Evolutionary conservation across 2,329 filamentous ascomycete species (phyloP).

Genomic region (Didymella keratinophila): DNA sequence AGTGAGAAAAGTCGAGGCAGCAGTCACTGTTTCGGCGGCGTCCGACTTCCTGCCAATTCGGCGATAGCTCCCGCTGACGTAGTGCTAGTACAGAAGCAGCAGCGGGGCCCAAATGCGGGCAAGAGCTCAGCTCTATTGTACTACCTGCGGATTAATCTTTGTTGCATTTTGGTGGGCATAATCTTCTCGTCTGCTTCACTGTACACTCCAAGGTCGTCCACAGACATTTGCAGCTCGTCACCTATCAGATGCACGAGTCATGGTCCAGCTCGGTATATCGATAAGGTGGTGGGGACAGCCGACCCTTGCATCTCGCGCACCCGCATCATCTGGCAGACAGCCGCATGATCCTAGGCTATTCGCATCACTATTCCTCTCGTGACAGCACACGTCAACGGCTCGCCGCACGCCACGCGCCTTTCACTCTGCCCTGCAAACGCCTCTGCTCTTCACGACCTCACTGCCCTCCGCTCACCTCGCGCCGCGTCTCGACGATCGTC

Average conservation of each 20-base stretch:
- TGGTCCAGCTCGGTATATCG: slow-evolving; percentile 26
- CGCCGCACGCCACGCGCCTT: slow-evolving; percentile 29
- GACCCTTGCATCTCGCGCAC: slow-evolving; percentile 6
- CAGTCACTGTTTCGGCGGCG: slow-evolving; percentile 24
- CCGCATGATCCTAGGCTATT: slow-evolving; percentile 25
- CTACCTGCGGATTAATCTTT: neutral
- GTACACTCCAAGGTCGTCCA: neutral
- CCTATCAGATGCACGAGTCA: slow-evolving; percentile 20
- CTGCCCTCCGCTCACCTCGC: neutral
- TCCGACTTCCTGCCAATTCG: slow-evolving; percentile 29
- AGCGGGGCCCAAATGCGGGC: neutral
- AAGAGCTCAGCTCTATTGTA: slow-evolving; percentile 2
- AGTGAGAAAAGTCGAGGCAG: slow-evolving; percentile 5
- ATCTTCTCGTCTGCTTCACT: neutral
- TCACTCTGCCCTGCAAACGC: slow-evolving; percentile 8
- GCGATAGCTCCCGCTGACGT: slow-evolving; percentile 33
- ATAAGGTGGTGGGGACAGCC: slow-evolving; percentile 23
- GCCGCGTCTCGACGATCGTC: slow-evolving; percentile 4
- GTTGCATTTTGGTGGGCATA: neutral
- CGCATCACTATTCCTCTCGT: slow-evolving; percentile 29
- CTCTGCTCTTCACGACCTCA: slow-evolving; percentile 3
- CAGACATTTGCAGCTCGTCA: slow-evolving; percentile 1
- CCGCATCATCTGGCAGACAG: slow-evolving; percentile 31
- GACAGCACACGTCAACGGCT: slow-evolving; percentile 34
- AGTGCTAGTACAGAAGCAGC: slow-evolving; percentile 16